Percentiles rank a stretch among this genome's conserved stretches.
phyloP scores from a whole-genome alignment of 192 early-diverging fungal species.

The Linnemannia hyalina region DNA sequence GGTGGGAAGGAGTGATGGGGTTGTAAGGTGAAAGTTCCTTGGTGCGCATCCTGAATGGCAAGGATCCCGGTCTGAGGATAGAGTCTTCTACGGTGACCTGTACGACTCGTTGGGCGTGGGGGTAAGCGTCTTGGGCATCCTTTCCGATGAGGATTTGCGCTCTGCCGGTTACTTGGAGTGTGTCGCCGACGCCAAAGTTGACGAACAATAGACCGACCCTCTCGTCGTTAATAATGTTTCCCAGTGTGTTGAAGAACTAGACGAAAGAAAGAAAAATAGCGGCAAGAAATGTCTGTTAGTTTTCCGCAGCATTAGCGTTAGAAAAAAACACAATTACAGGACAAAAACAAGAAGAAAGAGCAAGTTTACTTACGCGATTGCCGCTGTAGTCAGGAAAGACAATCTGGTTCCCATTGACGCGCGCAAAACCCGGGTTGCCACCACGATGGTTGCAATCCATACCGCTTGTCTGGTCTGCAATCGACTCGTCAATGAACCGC shows the following conservation, averaged over 20 bases:
- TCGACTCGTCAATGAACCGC: conserved; percentile 35
- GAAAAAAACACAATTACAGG: background rate
- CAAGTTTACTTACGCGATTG: conserved; percentile 32
- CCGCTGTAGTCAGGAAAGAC: conserved; percentile 51
- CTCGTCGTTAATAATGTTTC: conserved; percentile 36
- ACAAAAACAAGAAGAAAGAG: background rate
- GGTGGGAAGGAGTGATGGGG: conserved; percentile 7
- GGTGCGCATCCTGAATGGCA: conserved; percentile 35
- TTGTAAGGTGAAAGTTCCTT: conserved; percentile 51
- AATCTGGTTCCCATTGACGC: conserved; percentile 4
- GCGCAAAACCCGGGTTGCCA: conserved; percentile 43
- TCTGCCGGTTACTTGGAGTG: conserved; percentile 36
- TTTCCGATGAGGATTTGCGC: conserved; percentile 33
- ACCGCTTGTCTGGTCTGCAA: conserved; percentile 46
- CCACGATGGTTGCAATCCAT: conserved; percentile 55
- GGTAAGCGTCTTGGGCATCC: conserved; percentile 26
- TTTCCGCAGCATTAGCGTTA: no score
- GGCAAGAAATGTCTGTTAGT: background rate
- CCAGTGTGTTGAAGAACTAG: conserved; percentile 53
- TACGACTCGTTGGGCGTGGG: conserved; percentile 30
- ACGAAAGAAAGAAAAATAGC: background rate
- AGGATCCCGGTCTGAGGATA: background rate
- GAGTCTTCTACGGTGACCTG: conserved; percentile 21
- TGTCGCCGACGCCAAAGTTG: conserved; percentile 34
- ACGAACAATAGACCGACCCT: conserved; percentile 31